Base-by-base conservation (phyloP, 768 basidiomycete species). In the Pholiota microspora region DNA sequence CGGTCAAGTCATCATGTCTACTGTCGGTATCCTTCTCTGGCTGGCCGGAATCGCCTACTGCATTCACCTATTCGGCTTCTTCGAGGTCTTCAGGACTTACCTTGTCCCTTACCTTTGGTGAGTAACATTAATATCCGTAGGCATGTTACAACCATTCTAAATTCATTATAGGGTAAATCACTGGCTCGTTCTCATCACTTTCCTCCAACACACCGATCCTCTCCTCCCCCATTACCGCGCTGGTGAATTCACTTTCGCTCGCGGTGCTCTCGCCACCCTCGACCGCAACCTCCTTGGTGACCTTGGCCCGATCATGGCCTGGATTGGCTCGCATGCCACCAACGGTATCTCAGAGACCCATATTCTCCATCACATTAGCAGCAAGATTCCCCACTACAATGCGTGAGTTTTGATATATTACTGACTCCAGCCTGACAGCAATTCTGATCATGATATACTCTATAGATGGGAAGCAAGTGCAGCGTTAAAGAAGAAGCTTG, bases 191-290 rank as follows among this genome's bases (percentile, higher is more conserved):
- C 65, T 94, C 63, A 97, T 98, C 76, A 97, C 94, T 16, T 98
- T 93, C 88, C 79, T 98, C 48, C 96, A 99, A 76, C 96, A 99
- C 78, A 98, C 96, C 63, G 96, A 98, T 73, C 93, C 95, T 16
- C 70, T 89, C 44, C 83, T 98, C 40, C 95, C 95, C 46, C 96
- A 98, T 74, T 98, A 97, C 80, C 89, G 91, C 59, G 83, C 86
- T 12, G 67, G 83, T 32, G 87, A 89, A 66, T 98, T 96, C 80
- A 94, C 87, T 34, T 99, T 98, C 81, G 77, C 88, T 40, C 91
- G 94, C 62, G 96, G 96, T 55, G 96, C 96, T 13, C 84, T 98
- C 49, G 76, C 91, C 49, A 99, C 96, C 9, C 78, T 98, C 35
- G 94, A 98, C 70, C 90, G 92, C 45, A 84, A 69, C 64, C 79